Conservation (phyloP, 441 rosid species). For the Viola pubescens region DNA sequence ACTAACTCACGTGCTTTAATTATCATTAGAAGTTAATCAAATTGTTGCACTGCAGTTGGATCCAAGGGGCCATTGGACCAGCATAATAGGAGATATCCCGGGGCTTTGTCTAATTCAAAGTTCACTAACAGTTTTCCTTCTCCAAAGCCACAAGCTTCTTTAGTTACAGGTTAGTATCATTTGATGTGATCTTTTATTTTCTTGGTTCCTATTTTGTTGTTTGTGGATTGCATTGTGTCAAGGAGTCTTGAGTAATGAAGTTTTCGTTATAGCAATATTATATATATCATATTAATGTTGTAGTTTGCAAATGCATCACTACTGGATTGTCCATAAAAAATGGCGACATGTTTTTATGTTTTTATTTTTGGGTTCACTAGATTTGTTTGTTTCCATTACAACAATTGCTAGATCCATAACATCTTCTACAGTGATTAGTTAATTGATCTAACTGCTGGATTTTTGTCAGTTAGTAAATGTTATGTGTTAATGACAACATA, state of each 20-base stretch:
- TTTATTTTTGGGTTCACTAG: neutral
- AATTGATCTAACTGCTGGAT: no score
- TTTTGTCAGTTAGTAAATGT: no score
- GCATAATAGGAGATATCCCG: constrained; percentile 43
- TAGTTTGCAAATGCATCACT: neutral
- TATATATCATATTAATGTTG: neutral
- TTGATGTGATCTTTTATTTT: neutral
- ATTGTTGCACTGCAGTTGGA: constrained; percentile 32
- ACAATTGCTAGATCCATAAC: no score
- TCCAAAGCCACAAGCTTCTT: constrained; percentile 36
- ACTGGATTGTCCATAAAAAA: neutral
- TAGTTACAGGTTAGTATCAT: constrained; percentile 29
- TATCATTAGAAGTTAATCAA: neutral
- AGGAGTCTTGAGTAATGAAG: no score
- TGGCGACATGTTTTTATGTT: neutral
- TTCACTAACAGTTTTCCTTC: constrained; percentile 31
- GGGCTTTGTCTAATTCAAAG: constrained; percentile 38
- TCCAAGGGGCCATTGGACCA: constrained; percentile 46
- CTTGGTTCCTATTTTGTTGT: neutral
- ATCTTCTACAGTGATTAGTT: no score
- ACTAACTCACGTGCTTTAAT: neutral
- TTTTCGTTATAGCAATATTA: neutral
- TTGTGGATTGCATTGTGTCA: neutral
- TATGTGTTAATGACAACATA: neutral
- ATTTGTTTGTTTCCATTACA: no score